phyloP scores from a whole-genome alignment of 164 flowering plant species.

The Euptelea pleiosperma region DNA sequence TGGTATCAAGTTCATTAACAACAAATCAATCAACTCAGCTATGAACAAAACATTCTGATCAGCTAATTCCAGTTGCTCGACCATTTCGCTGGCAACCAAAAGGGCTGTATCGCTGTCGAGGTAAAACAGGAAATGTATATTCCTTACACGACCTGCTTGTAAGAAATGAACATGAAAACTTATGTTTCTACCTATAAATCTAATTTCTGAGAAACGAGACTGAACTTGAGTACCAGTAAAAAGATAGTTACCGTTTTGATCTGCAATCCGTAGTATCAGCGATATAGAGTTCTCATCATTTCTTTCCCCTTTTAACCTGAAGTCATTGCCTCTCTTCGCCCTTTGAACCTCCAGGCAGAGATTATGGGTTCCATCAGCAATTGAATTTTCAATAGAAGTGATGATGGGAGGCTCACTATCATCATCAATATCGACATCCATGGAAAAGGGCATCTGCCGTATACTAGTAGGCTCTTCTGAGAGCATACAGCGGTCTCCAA shows the following conservation, averaged over 20 bases:
- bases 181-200: background rate
- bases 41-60: conserved; percentile 69
- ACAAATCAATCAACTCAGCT: conserved; percentile 67
- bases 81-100: conserved; percentile 84
- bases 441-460: conserved; percentile 31
- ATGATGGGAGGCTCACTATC: conserved; percentile 22
- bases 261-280: conserved; percentile 60
- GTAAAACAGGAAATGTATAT: conserved; percentile 66
- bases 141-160: conserved; percentile 59
- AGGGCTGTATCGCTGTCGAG: conserved; percentile 70
- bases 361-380: conserved; percentile 11
- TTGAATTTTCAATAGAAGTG: conserved; percentile 17
- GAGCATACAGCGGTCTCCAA: conserved; percentile 45
- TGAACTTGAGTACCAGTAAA: too few species aligned
- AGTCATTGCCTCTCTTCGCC: conserved; percentile 44
- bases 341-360: conserved; percentile 45
- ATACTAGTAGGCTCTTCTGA: conserved; percentile 35
- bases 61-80: conserved; percentile 67
- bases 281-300: conserved; percentile 58
- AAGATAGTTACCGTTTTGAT: conserved; percentile 41
- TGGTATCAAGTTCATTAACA: conserved; percentile 52
- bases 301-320: conserved; percentile 59
- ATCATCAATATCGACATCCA: conserved; percentile 65
- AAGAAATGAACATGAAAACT: background rate
- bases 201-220: background rate